Percentiles rank a stretch among this genome's conserved stretches.
These are phyloP conservation scores for Cladorrhinum samala DNA, from an alignment of 495 filamentous ascomycete species.

Conservation along the genomic window DNA sequence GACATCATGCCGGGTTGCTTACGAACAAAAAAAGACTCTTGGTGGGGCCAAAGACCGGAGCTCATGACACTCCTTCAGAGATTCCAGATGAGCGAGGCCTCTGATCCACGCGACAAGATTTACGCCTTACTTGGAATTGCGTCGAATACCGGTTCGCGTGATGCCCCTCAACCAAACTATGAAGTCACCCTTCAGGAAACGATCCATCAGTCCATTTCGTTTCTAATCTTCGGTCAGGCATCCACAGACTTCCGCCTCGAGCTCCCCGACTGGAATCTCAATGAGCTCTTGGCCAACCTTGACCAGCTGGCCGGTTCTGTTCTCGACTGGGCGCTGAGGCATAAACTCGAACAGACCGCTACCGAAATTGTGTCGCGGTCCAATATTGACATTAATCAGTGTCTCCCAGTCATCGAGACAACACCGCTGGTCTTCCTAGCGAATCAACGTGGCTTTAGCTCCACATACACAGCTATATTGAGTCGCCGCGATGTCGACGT, in stretches of 20 bases:
- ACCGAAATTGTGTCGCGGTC: not conserved
- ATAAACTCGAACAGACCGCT: not conserved
- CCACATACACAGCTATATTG: not conserved
- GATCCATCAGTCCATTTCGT: not conserved
- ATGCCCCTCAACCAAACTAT: not conserved
- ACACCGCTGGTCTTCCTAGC: not conserved
- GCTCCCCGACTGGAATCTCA: too few species aligned
- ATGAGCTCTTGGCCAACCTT: too few species aligned
- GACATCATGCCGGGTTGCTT: conserved; percentile 31
- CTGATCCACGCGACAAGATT: conserved; percentile 25
- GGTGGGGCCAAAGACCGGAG: conserved; percentile 22
- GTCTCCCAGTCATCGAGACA: not conserved
- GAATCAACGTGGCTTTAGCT: not conserved
- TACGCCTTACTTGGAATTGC: conserved; percentile 33
- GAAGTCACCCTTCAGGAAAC: not conserved
- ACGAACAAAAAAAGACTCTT: conserved; percentile 18
- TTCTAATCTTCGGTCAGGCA: too few species aligned
- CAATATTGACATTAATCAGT: not conserved
- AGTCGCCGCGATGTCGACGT: too few species aligned
- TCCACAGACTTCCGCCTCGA: too few species aligned
- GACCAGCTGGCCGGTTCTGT: too few species aligned
- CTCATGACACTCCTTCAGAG: conserved; percentile 26
- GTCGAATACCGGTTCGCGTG: conserved; percentile 5
- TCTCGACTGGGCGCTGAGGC: too few species aligned
- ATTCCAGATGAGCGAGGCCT: conserved; percentile 27